A percentile compares a stretch with the other conserved stretches of the same genome.
Conservation (phyloP, 805 yeast species). For the Starmera quercuum region DNA sequence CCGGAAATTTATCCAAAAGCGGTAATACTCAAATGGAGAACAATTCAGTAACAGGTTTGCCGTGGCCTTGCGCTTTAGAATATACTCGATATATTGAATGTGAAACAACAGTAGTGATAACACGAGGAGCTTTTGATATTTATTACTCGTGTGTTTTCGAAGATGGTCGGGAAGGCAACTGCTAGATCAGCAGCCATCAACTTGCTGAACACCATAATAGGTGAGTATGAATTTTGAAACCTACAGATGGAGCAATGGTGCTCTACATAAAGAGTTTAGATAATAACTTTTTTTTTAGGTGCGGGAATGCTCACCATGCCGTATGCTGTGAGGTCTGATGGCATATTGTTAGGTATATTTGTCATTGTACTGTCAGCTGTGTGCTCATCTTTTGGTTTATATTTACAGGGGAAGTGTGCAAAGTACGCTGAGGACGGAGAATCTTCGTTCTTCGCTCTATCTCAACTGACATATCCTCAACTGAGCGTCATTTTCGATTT, state of each 20-base stretch:
- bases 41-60: too few species aligned
- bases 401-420: slow-evolving; percentile 53
- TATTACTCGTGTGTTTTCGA: not conserved
- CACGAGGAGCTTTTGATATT: too few species aligned
- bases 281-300: slow-evolving; percentile 19
- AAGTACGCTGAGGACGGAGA: slow-evolving; percentile 44
- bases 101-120: too few species aligned
- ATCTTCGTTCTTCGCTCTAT: slow-evolving; percentile 58
- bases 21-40: too few species aligned
- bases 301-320: slow-evolving; percentile 74
- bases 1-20: too few species aligned
- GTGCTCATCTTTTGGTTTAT: slow-evolving; percentile 62
- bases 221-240: slow-evolving; percentile 8
- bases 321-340: slow-evolving; percentile 60
- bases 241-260: not conserved
- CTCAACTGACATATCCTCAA: slow-evolving; percentile 54
- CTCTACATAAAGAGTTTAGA: not conserved
- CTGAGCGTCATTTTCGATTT: slow-evolving; percentile 55
- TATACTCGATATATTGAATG: too few species aligned
- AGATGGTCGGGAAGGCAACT: slow-evolving; percentile 22
- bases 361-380: slow-evolving; percentile 56
- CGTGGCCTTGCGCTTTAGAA: too few species aligned
- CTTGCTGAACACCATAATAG: slow-evolving; percentile 47
- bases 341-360: slow-evolving; percentile 48
- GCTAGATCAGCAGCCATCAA: slow-evolving; percentile 44